These are phyloP conservation scores for Aureobasidium mangrovei DNA, from an alignment of 2,329 filamentous ascomycete genomes.

Conservation along the genomic window DNA sequence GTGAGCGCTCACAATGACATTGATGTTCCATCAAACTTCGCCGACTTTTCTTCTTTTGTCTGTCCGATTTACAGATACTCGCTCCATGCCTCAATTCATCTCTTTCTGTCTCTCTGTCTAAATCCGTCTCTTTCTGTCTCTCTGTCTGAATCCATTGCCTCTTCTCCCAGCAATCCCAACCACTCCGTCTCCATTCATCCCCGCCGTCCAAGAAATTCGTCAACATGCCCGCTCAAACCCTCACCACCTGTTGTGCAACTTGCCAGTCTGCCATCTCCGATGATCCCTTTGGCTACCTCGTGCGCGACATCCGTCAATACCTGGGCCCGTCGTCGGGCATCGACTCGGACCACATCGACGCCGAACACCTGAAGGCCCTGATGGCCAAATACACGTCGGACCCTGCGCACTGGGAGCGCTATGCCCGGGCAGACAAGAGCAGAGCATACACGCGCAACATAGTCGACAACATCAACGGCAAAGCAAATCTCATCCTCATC, in stretches of 20 bases:
- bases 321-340: conserved; percentile 76
- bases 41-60: not conserved
- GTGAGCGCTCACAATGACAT: not conserved
- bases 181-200: not conserved
- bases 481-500: conserved; percentile 72
- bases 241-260: conserved; percentile 1
- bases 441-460: conserved; percentile 78
- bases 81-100: not conserved
- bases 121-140: not conserved
- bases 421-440: conserved; percentile 62
- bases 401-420: conserved; percentile 62
- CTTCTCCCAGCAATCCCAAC: not conserved
- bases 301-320: conserved; percentile 61
- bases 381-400: conserved; percentile 68
- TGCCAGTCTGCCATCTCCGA: conserved; percentile 2
- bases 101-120: not conserved
- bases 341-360: conserved; percentile 72
- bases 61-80: not conserved
- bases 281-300: conserved; percentile 56
- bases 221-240: not conserved
- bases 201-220: not conserved
- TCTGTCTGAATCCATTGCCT: not conserved
- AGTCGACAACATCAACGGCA: conserved; percentile 81
- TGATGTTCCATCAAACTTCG: conserved; percentile 2
- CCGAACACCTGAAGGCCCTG: conserved; percentile 57